phyloP scores from a whole-genome alignment of 1,284 basidiomycete species.

The Trichosporon asahii region DNA sequence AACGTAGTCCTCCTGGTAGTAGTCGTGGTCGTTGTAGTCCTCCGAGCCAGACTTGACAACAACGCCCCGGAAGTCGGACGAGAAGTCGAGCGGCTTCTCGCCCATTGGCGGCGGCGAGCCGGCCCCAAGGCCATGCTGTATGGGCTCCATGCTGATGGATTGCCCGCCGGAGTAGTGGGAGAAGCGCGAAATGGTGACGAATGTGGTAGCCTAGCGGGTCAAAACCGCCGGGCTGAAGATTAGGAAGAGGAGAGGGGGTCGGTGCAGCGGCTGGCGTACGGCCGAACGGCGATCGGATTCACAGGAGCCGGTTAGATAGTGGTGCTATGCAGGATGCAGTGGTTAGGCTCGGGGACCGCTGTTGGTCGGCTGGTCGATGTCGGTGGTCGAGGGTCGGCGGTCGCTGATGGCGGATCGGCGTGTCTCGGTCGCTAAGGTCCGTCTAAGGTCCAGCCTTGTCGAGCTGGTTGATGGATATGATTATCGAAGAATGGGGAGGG shows the following conservation, averaged over 20 bases:
- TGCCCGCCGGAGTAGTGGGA: background rate
- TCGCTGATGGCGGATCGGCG: too few species aligned
- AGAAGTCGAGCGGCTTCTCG: background rate
- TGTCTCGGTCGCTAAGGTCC: background rate
- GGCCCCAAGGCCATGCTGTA: background rate
- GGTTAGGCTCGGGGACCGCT: background rate
- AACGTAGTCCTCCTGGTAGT: background rate
- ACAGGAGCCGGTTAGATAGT: background rate
- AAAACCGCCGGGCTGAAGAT: background rate
- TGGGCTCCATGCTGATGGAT: background rate
- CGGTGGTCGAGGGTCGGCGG: background rate
- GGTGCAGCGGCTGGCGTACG: background rate
- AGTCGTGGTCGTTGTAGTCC: slow-evolving; percentile 8
- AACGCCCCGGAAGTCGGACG: background rate
- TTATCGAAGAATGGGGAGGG: background rate
- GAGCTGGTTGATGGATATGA: background rate
- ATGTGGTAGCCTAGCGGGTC: background rate
- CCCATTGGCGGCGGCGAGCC: background rate
- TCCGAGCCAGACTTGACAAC: slow-evolving; percentile 3
- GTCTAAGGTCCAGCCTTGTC: background rate
- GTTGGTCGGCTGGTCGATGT: background rate
- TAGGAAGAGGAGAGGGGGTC: background rate
- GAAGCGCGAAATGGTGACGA: background rate
- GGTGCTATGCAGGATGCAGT: background rate
- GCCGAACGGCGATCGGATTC: background rate